Percentiles rank a stretch among this genome's conserved stretches.
These are phyloP conservation scores for Podaxis mareebaensis DNA, from an alignment of 768 basidiomycete species.

Conservation along the genomic window DNA sequence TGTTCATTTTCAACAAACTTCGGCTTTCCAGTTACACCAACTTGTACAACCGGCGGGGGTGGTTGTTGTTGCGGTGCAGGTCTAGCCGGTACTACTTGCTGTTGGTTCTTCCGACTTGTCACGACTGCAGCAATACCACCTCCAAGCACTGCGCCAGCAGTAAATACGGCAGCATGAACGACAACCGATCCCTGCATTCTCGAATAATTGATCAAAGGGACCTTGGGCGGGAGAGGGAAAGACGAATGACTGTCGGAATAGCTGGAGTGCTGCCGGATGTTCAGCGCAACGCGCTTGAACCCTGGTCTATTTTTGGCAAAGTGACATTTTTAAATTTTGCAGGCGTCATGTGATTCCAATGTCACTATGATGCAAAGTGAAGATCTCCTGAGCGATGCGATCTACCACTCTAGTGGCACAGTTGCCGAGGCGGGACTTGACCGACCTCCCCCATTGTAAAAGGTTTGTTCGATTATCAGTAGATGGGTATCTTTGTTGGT, in stretches of 20 bases:
- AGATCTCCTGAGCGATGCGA: not conserved
- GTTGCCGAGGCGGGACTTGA: too few species aligned
- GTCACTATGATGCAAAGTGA: not conserved
- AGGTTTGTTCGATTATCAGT: not conserved
- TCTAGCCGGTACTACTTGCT: not conserved
- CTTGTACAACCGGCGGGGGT: slow-evolving; percentile 43
- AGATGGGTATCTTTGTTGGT: not conserved
- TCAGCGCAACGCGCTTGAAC: not conserved
- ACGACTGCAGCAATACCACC: slow-evolving; percentile 66
- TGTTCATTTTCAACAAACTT: slow-evolving; percentile 37
- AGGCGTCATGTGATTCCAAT: not conserved
- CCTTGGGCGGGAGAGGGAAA: not conserved
- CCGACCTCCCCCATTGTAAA: too few species aligned
- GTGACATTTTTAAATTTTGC: not conserved
- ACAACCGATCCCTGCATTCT: slow-evolving; percentile 25
- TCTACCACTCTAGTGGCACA: too few species aligned
- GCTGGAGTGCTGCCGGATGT: too few species aligned
- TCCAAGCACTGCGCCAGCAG: slow-evolving; percentile 80
- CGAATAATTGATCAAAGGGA: not conserved
- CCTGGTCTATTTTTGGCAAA: slow-evolving; percentile 8
- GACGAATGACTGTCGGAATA: not conserved
- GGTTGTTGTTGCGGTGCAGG: slow-evolving; percentile 18
- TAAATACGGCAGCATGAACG: slow-evolving; percentile 72
- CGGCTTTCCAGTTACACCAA: slow-evolving; percentile 46
- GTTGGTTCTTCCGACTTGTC: slow-evolving; percentile 29